phyloP scores from a whole-genome alignment of 2,329 filamentous ascomycete genomes.

The Lachnellula cervina region DNA sequence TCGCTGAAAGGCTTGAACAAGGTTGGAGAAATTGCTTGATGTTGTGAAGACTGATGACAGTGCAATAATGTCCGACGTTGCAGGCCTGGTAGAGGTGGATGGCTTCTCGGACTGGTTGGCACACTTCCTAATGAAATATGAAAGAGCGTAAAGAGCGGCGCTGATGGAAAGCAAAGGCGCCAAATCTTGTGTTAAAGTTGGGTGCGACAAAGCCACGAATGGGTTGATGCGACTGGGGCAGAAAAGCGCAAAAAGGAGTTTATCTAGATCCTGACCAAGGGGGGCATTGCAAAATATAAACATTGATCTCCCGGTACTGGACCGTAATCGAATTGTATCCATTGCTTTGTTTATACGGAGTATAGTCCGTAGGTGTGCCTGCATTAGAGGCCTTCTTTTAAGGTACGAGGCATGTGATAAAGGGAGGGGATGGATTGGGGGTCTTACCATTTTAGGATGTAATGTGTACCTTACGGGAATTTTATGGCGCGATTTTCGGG shows the following conservation, averaged over 20 bases:
- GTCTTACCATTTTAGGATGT: background rate
- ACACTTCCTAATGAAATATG: constrained; percentile 18
- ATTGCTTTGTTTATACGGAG: no score
- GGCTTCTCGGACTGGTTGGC: constrained; percentile 5
- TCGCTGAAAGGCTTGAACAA: constrained; percentile 94
- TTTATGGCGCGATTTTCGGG: no score
- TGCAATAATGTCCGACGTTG: background rate
- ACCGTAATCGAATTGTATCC: background rate
- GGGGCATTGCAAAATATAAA: constrained; percentile 3
- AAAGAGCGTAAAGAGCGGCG: constrained; percentile 8
- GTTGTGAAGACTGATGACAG: constrained; percentile 4
- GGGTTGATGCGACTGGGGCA: constrained; percentile 19
- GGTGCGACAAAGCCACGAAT: constrained; percentile 10
- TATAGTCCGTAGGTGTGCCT: no score
- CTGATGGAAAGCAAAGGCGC: constrained; percentile 14
- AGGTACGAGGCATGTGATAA: background rate
- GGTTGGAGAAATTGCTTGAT: constrained; percentile 43
- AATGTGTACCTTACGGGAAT: no score
- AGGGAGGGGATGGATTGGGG: no score
- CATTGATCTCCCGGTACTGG: background rate
- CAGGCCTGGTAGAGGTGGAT: background rate
- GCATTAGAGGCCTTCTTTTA: background rate
- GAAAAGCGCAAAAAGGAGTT: constrained; percentile 28
- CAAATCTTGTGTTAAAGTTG: constrained; percentile 16
- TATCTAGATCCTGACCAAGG: constrained; percentile 26